A percentile compares a stretch with the other conserved stretches of the same genome.
phyloP scores from a whole-genome alignment of 2,329 filamentous ascomycete species.

The Nigrospora sphaerica region DNA sequence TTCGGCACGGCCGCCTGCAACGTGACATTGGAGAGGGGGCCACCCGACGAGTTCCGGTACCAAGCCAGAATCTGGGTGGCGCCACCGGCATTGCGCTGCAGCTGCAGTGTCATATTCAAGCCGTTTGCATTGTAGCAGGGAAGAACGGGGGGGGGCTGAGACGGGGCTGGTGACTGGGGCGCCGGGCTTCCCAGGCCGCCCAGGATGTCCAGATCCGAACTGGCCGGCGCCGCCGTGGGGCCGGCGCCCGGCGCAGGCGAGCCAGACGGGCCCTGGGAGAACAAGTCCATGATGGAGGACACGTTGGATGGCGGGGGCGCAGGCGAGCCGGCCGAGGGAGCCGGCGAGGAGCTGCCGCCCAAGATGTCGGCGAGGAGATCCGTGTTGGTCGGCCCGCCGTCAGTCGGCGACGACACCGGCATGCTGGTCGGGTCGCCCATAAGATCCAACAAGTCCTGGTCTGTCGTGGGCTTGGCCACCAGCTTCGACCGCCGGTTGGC shows the following conservation, averaged over 20 bases:
- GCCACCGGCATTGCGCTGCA: conserved; percentile 75
- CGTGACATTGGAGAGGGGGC: conserved; percentile 64
- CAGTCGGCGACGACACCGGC: conserved; percentile 50
- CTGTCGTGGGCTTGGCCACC: conserved; percentile 66
- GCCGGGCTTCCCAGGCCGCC: conserved; percentile 41
- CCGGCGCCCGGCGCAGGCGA: conserved; percentile 30
- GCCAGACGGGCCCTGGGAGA: conserved; percentile 44
- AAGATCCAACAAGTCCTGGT: conserved; percentile 87
- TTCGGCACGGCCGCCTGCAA: conserved; percentile 95
- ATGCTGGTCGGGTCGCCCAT: conserved; percentile 71
- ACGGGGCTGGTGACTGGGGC: conserved; percentile 30
- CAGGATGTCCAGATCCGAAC: conserved; percentile 43
- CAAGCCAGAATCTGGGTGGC: conserved; percentile 75
- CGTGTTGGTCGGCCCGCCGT: conserved; percentile 60
- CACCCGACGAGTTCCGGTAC: conserved; percentile 70
- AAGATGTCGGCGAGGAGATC: conserved; percentile 90
- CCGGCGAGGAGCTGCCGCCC: conserved; percentile 56
- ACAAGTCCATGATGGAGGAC: conserved; percentile 86
- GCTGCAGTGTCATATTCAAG: conserved; percentile 70
- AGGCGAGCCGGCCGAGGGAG: conserved; percentile 36
- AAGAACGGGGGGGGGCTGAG: conserved; percentile 41
- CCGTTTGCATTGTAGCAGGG: conserved; percentile 83
- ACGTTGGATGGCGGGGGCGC: conserved; percentile 47
- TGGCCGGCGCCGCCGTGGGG: conserved; percentile 39
- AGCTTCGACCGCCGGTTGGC: conserved; percentile 67